Conservation (phyloP, 371 early-diverging fungal species). For the Mucor plumbeus region DNA sequence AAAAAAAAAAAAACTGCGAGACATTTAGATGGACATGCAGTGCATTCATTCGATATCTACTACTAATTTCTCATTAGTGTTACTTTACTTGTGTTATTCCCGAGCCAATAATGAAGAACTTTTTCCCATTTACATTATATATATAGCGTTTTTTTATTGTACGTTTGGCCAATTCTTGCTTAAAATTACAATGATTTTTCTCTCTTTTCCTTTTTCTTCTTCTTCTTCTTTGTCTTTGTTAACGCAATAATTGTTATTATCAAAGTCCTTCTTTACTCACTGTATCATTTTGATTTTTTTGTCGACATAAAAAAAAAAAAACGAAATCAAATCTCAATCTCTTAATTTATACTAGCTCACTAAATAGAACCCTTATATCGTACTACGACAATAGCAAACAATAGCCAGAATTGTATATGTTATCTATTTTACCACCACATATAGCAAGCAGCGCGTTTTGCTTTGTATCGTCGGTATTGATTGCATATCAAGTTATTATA, state of each 20-base stretch:
- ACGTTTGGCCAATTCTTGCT: neutral
- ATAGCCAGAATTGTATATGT: neutral
- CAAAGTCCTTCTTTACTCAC: neutral
- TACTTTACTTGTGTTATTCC: neutral
- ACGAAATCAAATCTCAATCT: neutral
- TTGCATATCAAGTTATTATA: constrained; percentile 14
- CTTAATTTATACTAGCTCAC: constrained; percentile 1
- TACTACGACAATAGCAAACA: neutral
- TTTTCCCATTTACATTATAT: neutral
- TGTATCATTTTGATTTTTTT: neutral
- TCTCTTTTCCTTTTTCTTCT: neutral
- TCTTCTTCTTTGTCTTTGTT: neutral
- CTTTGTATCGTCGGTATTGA: constrained; percentile 13
- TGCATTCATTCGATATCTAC: neutral
- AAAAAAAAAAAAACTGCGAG: neutral
- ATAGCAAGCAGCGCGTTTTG: constrained; percentile 7
- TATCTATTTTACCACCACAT: neutral
- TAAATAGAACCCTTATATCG: neutral
- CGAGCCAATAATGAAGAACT: neutral
- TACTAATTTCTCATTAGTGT: neutral
- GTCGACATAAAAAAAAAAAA: neutral
- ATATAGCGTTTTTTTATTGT: neutral
- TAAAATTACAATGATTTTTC: constrained; percentile 1
- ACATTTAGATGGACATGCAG: neutral
- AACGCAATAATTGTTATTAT: neutral